These are phyloP conservation scores for Zanthoxylum bungeanum DNA, from an alignment of 345 rosid genomes.

Conservation along the genomic window DNA sequence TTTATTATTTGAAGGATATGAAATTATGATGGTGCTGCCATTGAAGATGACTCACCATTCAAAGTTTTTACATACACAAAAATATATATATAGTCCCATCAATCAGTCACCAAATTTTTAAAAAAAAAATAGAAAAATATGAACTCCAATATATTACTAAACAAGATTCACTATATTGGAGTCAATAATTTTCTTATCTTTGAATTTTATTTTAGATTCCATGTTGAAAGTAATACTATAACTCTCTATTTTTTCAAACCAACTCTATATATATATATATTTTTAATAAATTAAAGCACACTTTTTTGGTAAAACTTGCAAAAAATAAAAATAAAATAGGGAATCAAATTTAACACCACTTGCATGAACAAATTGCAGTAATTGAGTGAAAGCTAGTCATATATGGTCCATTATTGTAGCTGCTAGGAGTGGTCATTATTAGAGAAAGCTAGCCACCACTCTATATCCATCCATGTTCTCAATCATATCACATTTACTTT, in stretches of 20 bases:
- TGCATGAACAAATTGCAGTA: not conserved
- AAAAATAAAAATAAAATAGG: too few species aligned
- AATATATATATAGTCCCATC: too few species aligned
- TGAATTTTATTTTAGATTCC: too few species aligned
- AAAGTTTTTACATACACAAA: not conserved
- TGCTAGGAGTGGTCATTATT: conserved; percentile 17
- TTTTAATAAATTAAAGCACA: not conserved
- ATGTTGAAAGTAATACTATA: too few species aligned
- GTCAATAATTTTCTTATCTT: too few species aligned
- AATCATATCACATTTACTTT: conserved; percentile 11
- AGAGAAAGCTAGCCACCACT: conserved; percentile 13
- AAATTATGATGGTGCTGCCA: too few species aligned
- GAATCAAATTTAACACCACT: not conserved
- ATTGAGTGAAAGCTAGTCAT: not conserved
- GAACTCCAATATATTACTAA: too few species aligned
- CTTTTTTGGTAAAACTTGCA: not conserved
- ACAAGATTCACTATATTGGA: too few species aligned
- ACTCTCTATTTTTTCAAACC: not conserved
- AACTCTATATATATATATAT: too few species aligned
- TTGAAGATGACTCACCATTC: not conserved
- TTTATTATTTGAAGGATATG: too few species aligned
- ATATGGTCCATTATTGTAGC: not conserved
- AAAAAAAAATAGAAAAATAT: too few species aligned
- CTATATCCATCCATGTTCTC: not conserved
- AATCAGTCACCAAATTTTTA: not conserved